Base-by-base conservation (phyloP, 2,329 filamentous ascomycete genomes). In the Aspergillus ustus region DNA sequence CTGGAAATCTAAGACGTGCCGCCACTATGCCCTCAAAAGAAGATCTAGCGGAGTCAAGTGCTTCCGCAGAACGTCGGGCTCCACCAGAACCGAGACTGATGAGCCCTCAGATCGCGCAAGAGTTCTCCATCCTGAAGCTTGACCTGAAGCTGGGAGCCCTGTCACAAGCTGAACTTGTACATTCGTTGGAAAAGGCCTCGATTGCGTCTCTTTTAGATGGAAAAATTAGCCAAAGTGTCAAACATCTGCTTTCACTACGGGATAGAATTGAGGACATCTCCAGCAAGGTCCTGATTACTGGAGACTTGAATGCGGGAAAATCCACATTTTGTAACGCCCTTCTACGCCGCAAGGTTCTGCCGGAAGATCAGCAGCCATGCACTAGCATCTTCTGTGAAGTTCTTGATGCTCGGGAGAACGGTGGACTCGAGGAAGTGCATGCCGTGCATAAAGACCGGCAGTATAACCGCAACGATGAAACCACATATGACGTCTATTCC, bases 251-350 rank as follows among this genome's bases (percentile, higher is more conserved):
- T 59, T 88, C 91, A 0, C 83, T 99, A 37, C 89, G 93, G 63
- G 95, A 98, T 67, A 89, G 95, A 57, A 99, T 99, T 65, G 95
- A 98, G 75, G 95, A 99, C 77, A 98, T 92, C 0, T 92, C 94
- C 4, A 98, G 94, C 79, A 99, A 99, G 77, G 95, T 99, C 1
- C 80, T 99, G 61, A 89, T 99, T 19, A 99, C 95, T 0, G 95
- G 95, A 72, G 95, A 99, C 74, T 79, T 99, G 57, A 99, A 99
- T 73, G 94, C 95, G 8, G 95, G 95, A 73, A 99, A 99, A 75
- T 99, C 95, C 4, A 99, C 95, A 0, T 99, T 99, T 71, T 99
- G 95, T 81, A 99, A 99, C 77, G 95, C 95, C n/a, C 82, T 99
- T 2, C 80, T 99, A 45, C 89, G 95, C 63, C 88, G 93, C 64